These are phyloP conservation scores for Mucor mucedo DNA, from an alignment of 371 early-diverging fungal species.

Conservation along the genomic window DNA sequence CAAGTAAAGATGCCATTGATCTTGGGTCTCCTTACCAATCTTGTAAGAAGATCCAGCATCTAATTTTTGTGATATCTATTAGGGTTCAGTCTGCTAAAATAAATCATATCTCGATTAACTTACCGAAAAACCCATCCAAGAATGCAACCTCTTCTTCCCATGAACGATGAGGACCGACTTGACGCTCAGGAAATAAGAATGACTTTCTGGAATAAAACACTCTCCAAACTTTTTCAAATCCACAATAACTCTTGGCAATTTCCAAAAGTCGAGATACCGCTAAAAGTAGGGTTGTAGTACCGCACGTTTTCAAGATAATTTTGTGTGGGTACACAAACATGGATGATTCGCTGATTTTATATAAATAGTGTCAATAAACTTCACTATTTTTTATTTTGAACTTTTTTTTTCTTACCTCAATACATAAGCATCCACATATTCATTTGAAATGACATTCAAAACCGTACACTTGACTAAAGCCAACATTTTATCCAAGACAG, in stretches of 20 bases:
- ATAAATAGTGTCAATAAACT: constrained; percentile 11
- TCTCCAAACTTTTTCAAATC: constrained; percentile 76
- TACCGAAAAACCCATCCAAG: constrained; percentile 73
- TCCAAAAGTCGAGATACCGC: constrained; percentile 85
- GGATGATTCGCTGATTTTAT: constrained; percentile 80
- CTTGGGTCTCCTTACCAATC: constrained; percentile 90
- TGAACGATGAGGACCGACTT: constrained; percentile 84
- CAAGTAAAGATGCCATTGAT: constrained; percentile 95
- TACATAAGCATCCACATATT: constrained; percentile 86
- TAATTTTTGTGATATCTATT: constrained; percentile 15
- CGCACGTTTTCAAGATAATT: constrained; percentile 95
- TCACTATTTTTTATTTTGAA: no score
- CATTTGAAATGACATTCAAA: constrained; percentile 79
- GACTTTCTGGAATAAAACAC: constrained; percentile 95
- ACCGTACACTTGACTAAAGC: constrained; percentile 92
- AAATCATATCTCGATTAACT: constrained; percentile 8
- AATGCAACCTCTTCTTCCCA: constrained; percentile 90
- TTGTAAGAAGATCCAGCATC: constrained; percentile 85
- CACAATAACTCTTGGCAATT: constrained; percentile 76
- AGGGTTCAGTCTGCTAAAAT: neutral
- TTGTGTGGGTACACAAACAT: constrained; percentile 96
- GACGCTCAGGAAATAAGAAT: constrained; percentile 95
- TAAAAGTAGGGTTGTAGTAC: constrained; percentile 91
- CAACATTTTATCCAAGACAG: constrained; percentile 90
- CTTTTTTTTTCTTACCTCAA: constrained; percentile 62